Evolutionary conservation across 768 basidiomycete species (phyloP), one percentile per base, ranked within the genome.

Genomic region (Rhodotorula paludigena): DNA sequence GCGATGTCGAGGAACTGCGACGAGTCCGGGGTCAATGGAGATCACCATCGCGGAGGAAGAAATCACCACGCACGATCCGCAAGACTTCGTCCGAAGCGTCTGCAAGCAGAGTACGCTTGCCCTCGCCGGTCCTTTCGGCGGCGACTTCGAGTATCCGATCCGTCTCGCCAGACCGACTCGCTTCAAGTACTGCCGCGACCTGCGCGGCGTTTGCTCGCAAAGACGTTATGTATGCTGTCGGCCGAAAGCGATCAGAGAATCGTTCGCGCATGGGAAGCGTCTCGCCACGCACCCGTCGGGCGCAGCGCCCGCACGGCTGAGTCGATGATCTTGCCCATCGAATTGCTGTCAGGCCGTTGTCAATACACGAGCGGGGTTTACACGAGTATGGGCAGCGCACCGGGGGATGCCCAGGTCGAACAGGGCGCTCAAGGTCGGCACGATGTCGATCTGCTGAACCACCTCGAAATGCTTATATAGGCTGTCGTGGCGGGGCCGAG

Each of bases 391-490:
- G 11, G 44, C 25, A 42, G 38, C 69, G 14, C 7, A 66, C 69
- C 15, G 56, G 3, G 94, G 94, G 45, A 98, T 90, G 0, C 92
- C 90, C 7, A 96, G 80, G 14, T 93, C 92, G 16, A 97, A 85
- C 18, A 94, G 83, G 21, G 94, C 84, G 4, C 90, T 86, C n/a
- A 97, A 79, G 0, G 90, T 87, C 0, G 93, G 90, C 0, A 94
- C 84, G 48, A 98, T 81, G 78, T 98, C 94, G 67, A 97, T 92
- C 79, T 98, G 94, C 74, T 97, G 89, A 54, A 93, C 83, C 16
- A 82, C 81, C 23, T 91, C 59, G 56, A 49, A 56, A 74, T 18
- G 76, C 4, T 42, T 41, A 30, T 64, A 71, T 7, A 53, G 53
- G 35, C 52, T 38, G 8, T 14, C 30, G 41, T 35, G 53, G 14